Percentiles rank a stretch among this genome's conserved stretches.
These are phyloP conservation scores for Saksenaea vasiformis DNA, from an alignment of 371 early-diverging fungal genomes.

Conservation along the genomic window DNA sequence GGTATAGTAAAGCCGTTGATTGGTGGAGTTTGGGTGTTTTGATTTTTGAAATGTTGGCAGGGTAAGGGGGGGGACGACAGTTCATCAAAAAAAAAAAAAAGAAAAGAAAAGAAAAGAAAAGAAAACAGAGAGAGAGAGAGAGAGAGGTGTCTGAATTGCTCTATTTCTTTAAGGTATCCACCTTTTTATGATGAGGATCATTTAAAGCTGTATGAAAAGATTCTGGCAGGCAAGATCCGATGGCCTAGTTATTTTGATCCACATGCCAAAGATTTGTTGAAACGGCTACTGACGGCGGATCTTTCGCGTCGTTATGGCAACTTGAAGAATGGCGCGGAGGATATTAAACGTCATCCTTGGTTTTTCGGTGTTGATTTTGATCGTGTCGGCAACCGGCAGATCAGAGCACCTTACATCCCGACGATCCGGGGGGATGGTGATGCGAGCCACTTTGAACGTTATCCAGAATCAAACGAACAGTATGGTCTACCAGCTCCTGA, in stretches of 20 bases:
- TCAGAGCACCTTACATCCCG: conserved; percentile 92
- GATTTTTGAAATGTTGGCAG: conserved; percentile 67
- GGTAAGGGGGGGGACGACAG: no score
- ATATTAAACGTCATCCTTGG: conserved; percentile 95
- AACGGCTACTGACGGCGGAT: conserved; percentile 85
- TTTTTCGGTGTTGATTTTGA: conserved; percentile 94
- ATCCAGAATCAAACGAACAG: conserved; percentile 78
- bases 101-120: neutral
- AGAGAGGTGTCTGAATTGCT: no score
- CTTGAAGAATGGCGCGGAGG: conserved; percentile 83
- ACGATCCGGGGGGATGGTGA: conserved; percentile 86
- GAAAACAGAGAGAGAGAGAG: neutral
- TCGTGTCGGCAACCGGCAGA: conserved; percentile 68
- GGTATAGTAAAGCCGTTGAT: conserved; percentile 96
- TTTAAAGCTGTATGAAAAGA: conserved; percentile 93
- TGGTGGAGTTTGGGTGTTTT: conserved; percentile 98
- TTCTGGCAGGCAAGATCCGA: conserved; percentile 82
- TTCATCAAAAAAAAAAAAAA: no score
- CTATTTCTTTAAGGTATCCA: conserved; percentile 71
- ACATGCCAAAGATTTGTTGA: conserved; percentile 86
- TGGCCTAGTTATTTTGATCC: conserved; percentile 94
- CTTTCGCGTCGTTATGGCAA: conserved; percentile 92
- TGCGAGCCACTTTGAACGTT: conserved; percentile 92
- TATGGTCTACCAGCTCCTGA: conserved; percentile 44
- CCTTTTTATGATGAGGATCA: conserved; percentile 98